Conservation (phyloP, 352 stramenopile genomes). For the Globisporangium irregulare region DNA sequence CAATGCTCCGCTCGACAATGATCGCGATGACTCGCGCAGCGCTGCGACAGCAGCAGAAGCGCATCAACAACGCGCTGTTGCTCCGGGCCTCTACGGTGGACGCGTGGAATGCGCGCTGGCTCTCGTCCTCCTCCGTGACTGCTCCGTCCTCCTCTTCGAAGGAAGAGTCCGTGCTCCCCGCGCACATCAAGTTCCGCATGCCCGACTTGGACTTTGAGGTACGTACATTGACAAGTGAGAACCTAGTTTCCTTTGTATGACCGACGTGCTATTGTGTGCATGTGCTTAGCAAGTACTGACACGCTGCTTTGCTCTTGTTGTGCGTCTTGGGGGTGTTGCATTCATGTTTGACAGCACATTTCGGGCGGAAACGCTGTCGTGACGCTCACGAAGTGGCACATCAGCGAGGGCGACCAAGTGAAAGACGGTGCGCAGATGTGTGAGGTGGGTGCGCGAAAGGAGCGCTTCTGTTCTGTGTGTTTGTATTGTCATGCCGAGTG, state of each 20-base stretch:
- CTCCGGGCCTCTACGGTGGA: background rate
- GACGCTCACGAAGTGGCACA: constrained; percentile 79
- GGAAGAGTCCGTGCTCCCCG: constrained; percentile 31
- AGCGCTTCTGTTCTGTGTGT: background rate
- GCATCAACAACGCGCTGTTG: constrained; percentile 1
- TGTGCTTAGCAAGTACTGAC: background rate
- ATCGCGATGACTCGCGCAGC: background rate
- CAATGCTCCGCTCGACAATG: constrained; percentile 9
- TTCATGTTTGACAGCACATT: constrained; percentile 36
- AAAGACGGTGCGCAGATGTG: constrained; percentile 73
- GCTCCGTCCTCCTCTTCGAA: background rate
- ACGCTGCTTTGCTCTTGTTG: background rate
- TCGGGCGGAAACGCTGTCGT: constrained; percentile 43
- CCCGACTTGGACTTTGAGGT: constrained; percentile 84
- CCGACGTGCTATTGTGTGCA: background rate
- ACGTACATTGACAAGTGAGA: background rate
- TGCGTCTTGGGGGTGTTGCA: background rate
- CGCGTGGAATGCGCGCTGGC: constrained; percentile 1
- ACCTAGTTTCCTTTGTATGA: background rate
- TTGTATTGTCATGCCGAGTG: no score
- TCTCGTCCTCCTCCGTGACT: constrained; percentile 6
- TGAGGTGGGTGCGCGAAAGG: constrained; percentile 33
- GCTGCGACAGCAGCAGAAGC: constrained; percentile 1
- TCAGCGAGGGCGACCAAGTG: constrained; percentile 58
- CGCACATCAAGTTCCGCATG: constrained; percentile 88